A percentile compares a stretch with the other conserved stretches of the same genome.
Evolutionary conservation across 306 rosid species (phyloP).

Genomic region (Sechiopsis laciniata): DNA sequence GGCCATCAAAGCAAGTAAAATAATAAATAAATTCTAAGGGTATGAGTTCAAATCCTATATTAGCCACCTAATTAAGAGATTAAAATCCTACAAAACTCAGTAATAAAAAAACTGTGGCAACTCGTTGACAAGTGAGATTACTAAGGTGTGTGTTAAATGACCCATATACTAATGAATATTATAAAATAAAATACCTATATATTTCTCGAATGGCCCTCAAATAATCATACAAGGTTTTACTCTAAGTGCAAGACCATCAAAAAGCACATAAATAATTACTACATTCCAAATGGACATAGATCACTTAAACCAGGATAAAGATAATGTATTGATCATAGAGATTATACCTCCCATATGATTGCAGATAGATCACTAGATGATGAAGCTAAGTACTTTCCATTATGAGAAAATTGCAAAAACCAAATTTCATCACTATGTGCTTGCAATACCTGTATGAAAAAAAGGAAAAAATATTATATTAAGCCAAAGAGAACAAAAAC

Average conservation of each 20-base stretch:
- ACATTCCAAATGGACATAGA: not conserved
- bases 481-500: slow-evolving; percentile 7
- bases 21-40: not conserved
- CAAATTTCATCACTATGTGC: slow-evolving; percentile 83
- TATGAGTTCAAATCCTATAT: not conserved
- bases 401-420: slow-evolving; percentile 87
- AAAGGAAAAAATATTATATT: not conserved
- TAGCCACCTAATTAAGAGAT: not conserved
- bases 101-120: not conserved
- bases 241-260: not conserved
- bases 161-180: not conserved
- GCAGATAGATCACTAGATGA: slow-evolving; percentile 79
- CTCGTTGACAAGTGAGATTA: not conserved
- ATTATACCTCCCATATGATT: slow-evolving; percentile 88
- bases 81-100: not conserved
- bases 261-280: not conserved
- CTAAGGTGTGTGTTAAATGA: not conserved
- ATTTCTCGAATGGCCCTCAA: not conserved
- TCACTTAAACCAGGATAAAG: not conserved
- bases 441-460: slow-evolving; percentile 52
- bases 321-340: slow-evolving; percentile 15
- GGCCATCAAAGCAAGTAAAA: not conserved
- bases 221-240: not conserved
- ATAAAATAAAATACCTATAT: not conserved
- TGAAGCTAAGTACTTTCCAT: slow-evolving; percentile 87